phyloP scores from a whole-genome alignment of 768 basidiomycete genomes.

The Exidia glandulosa region DNA sequence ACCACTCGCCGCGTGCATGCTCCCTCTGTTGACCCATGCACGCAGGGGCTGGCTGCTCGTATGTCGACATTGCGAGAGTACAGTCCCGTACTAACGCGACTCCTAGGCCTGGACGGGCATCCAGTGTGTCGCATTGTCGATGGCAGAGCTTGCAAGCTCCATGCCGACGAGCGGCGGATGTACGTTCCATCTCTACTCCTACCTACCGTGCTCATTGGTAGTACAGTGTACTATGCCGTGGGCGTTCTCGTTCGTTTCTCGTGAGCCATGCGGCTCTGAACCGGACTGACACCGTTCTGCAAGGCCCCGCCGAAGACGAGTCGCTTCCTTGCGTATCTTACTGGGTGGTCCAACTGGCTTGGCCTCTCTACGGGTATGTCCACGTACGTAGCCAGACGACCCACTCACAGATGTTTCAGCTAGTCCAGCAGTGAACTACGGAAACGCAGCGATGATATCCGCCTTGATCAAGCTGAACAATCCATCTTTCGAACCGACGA shows the following conservation, averaged over 20 bases:
- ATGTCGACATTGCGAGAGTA: background rate
- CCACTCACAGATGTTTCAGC: too few species aligned
- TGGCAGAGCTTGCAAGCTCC: constrained; percentile 5
- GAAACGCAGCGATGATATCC: background rate
- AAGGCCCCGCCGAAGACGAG: constrained; percentile 2
- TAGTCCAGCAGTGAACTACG: too few species aligned
- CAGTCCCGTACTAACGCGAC: background rate
- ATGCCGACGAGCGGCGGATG: constrained; percentile 6
- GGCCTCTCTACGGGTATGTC: background rate
- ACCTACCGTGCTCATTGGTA: background rate
- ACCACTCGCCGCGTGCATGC: too few species aligned
- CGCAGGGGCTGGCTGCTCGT: background rate
- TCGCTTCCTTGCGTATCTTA: constrained; percentile 3
- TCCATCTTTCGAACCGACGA: background rate
- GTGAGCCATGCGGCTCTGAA: background rate
- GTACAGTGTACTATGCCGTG: background rate
- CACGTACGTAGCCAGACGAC: too few species aligned
- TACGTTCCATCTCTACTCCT: background rate
- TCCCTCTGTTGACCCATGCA: too few species aligned
- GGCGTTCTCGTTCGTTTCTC: background rate
- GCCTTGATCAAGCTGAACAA: background rate
- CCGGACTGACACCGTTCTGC: background rate
- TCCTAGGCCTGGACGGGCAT: constrained; percentile 4
- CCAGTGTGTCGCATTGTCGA: constrained; percentile 2
- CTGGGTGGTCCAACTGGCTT: constrained; percentile 1